phyloP scores from a whole-genome alignment of 164 flowering plant species.

The Paratinospora sagittata region DNA sequence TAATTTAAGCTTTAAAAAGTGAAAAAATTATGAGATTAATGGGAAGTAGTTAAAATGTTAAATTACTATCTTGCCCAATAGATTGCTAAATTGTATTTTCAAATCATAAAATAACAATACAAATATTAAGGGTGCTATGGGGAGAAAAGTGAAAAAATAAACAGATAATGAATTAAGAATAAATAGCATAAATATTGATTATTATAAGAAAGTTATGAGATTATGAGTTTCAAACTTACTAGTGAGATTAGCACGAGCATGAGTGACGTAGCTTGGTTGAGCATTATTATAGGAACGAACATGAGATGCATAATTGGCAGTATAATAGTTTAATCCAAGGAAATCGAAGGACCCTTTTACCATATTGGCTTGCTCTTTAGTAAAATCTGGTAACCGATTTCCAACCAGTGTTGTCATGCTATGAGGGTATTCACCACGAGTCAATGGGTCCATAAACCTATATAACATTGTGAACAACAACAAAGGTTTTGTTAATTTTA shows the following conservation, averaged over 20 bases:
- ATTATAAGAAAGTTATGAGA: not conserved
- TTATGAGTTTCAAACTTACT: no score
- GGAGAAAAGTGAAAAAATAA: not conserved
- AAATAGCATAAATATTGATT: no score
- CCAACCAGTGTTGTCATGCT: slow-evolving; percentile 34
- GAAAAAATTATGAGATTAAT: no score
- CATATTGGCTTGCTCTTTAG: slow-evolving; percentile 22
- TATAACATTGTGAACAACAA: no score
- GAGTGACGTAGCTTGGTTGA: slow-evolving; percentile 18
- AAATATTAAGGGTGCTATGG: no score
- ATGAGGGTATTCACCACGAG: slow-evolving; percentile 45
- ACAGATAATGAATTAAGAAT: not conserved
- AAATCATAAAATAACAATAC: no score
- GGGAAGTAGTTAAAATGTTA: no score
- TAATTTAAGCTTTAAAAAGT: no score
- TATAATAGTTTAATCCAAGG: slow-evolving; percentile 51
- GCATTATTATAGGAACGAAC: not conserved
- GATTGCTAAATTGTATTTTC: no score
- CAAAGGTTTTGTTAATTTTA: no score
- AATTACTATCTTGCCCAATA: no score
- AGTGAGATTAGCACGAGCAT: slow-evolving; percentile 16
- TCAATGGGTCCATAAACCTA: slow-evolving; percentile 49
- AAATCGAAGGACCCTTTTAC: slow-evolving; percentile 46
- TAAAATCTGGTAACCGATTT: slow-evolving; percentile 47
- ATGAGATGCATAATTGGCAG: slow-evolving; percentile 31